These are phyloP conservation scores for Bombardia bombarda DNA, from an alignment of 495 filamentous ascomycete genomes.

Conservation along the genomic window DNA sequence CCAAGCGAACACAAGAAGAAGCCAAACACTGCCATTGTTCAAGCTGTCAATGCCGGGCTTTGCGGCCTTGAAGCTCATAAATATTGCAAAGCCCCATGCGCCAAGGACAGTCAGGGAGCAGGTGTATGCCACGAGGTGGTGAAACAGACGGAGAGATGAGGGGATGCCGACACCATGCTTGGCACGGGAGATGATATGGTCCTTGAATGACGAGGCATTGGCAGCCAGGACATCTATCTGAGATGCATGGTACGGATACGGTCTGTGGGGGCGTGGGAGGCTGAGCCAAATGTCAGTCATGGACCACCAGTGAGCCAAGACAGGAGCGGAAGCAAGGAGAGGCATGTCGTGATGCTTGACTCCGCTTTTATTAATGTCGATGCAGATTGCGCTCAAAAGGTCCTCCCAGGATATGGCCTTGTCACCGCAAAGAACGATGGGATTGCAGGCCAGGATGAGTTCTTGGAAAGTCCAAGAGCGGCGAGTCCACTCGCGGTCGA, in stretches of 20 bases:
- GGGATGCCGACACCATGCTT: neutral
- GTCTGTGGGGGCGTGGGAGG: neutral
- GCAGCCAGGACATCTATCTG: neutral
- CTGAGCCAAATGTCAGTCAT: conserved; percentile 6
- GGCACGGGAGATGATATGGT: neutral
- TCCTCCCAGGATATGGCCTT: conserved; percentile 3
- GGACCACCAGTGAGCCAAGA: conserved; percentile 3
- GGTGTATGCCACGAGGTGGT: too few relatives aligned
- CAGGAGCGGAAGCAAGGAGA: neutral
- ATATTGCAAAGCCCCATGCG: too few relatives aligned
- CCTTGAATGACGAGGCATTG: neutral
- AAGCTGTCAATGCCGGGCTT: too few relatives aligned
- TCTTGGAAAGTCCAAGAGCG: conserved; percentile 19
- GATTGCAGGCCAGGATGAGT: conserved; percentile 5
- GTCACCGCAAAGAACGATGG: conserved; percentile 6
- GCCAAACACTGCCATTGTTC: too few relatives aligned
- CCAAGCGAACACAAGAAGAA: neutral
- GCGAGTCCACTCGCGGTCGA: conserved; percentile 6
- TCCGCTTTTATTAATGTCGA: neutral
- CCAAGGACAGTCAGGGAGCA: too few relatives aligned
- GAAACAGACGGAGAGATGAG: neutral
- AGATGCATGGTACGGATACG: neutral
- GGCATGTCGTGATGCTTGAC: neutral
- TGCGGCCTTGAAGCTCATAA: too few relatives aligned
- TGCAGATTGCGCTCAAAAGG: conserved; percentile 1